Percentiles rank a stretch among this genome's conserved stretches.
Evolutionary conservation across 108 stramenopile species (phyloP).

Genomic region (Seminavis robusta): DNA sequence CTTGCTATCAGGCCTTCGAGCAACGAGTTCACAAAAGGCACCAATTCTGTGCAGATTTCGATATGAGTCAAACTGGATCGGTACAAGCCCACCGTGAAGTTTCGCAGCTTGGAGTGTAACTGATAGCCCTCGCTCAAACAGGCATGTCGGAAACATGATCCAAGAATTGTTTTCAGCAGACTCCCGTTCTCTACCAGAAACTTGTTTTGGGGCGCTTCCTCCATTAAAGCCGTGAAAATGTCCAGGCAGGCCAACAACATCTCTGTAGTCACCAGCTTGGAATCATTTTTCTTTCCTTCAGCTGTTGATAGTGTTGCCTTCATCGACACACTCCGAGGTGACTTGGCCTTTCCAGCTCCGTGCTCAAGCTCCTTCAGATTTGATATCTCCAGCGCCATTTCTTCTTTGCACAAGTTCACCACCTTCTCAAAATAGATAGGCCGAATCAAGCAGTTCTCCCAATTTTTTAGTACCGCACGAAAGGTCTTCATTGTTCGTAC

Average conservation of each 20-base stretch:
- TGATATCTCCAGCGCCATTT: slow-evolving; percentile 12
- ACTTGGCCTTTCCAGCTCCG: slow-evolving; percentile 11
- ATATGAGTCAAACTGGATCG: no score
- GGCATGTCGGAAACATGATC: slow-evolving; percentile 20
- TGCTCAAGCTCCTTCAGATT: slow-evolving; percentile 5
- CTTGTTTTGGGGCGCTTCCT: slow-evolving; percentile 20
- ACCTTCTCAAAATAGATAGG: slow-evolving; percentile 61
- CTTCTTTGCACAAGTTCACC: slow-evolving; percentile 36
- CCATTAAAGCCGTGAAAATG: slow-evolving; percentile 28
- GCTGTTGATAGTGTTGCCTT: slow-evolving; percentile 7
- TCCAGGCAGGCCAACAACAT: slow-evolving; percentile 42
- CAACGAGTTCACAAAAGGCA: no score
- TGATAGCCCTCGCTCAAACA: no score
- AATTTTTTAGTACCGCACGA: slow-evolving; percentile 15
- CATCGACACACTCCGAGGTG: no score
- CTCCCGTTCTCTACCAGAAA: slow-evolving; percentile 28
- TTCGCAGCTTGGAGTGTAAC: no score
- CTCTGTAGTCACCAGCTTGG: slow-evolving; percentile 1
- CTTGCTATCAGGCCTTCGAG: no score
- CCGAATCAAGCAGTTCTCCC: slow-evolving; percentile 33
- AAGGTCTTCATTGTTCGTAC: slow-evolving; percentile 27
- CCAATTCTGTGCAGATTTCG: no score
- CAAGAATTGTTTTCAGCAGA: slow-evolving; percentile 30
- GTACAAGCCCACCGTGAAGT: no score
- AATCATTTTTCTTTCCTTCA: slow-evolving; percentile 13